Evolutionary conservation across 176 grass and related monocot genomes (phyloP).

Genomic region (Eleusine indica): DNA sequence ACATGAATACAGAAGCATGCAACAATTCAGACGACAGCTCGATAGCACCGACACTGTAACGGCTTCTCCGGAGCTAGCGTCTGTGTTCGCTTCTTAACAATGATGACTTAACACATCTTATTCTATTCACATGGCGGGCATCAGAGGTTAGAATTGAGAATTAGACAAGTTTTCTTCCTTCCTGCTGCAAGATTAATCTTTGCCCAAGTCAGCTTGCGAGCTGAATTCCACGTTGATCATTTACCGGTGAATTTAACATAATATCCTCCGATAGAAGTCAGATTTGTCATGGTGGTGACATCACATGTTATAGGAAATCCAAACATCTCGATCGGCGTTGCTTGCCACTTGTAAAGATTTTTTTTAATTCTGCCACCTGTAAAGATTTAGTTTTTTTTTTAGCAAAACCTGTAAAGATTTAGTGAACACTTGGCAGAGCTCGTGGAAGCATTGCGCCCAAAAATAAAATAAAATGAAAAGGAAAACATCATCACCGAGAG

Average conservation of each 20-base stretch:
- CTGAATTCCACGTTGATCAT: background rate
- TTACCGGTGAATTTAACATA: background rate
- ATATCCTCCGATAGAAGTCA: background rate
- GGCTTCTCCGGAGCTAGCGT: background rate
- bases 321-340: constrained; percentile 19
- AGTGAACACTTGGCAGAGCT: background rate
- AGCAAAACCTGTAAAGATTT: background rate
- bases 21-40: background rate
- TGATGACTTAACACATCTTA: background rate
- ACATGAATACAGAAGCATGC: background rate
- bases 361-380: too few relatives aligned
- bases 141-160: background rate
- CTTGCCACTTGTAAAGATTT: background rate
- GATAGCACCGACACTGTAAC: background rate
- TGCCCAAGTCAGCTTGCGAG: background rate
- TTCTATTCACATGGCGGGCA: background rate
- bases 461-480: background rate
- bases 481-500: background rate
- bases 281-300: background rate
- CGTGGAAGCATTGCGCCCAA: background rate
- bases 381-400: background rate
- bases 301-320: background rate
- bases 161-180: background rate
- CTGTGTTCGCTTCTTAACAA: background rate
- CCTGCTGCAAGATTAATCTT: background rate